Evolutionary conservation across 768 basidiomycete genomes (phyloP).

Genomic region (Leccinellum rugosiceps): DNA sequence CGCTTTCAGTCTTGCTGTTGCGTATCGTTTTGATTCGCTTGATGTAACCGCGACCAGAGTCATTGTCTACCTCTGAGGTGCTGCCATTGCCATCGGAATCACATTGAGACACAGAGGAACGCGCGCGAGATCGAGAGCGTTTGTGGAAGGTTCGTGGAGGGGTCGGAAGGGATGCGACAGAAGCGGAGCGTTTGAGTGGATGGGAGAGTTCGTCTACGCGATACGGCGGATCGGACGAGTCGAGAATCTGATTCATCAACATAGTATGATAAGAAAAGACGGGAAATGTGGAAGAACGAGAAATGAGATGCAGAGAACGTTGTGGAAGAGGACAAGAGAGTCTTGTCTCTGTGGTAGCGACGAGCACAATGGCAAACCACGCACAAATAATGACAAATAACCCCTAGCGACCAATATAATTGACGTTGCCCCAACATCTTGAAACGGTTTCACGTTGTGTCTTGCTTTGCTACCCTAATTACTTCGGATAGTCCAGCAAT

Average conservation of each 20-base stretch:
- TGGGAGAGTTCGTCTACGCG: no score
- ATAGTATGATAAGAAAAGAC: conserved; percentile 17
- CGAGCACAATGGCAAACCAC: conserved; percentile 16
- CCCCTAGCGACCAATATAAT: neutral
- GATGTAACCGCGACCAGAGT: conserved; percentile 12
- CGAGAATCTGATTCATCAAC: no score
- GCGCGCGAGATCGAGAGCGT: conserved; percentile 23
- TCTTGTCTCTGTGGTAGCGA: neutral
- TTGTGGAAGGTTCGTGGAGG: conserved; percentile 38
- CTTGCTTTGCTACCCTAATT: no score
- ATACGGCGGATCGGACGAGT: no score
- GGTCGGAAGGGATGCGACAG: no score
- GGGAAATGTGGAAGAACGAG: neutral
- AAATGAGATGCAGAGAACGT: conserved; percentile 12
- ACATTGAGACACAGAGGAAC: no score
- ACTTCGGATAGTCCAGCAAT: no score
- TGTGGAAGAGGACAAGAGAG: conserved; percentile 19
- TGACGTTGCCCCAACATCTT: no score
- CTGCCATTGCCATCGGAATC: no score
- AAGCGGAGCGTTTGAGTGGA: no score
- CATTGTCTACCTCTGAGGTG: conserved; percentile 13
- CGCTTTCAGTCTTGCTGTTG: conserved; percentile 11
- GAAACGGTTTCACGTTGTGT: no score
- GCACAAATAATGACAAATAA: conserved; percentile 17
- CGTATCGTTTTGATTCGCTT: conserved; percentile 16